A percentile compares a stretch with the other conserved stretches of the same genome.
phyloP scores from a whole-genome alignment of 306 rosid genomes.

The Quercus parvula region DNA sequence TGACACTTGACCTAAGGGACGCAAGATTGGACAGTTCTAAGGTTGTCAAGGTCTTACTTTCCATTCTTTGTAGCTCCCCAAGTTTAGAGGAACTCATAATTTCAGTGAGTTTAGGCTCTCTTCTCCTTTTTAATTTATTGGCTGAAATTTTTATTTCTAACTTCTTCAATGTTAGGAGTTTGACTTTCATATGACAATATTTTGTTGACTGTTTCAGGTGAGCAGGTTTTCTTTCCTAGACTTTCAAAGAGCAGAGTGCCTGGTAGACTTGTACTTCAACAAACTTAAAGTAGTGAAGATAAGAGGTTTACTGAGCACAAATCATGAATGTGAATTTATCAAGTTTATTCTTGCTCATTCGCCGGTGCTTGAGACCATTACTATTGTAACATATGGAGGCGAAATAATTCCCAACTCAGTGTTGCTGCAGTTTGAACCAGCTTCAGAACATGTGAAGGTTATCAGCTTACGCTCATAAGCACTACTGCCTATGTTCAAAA shows the following conservation, averaged over 20 bases:
- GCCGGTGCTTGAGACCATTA: conserved; percentile 8
- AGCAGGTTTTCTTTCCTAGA: not conserved
- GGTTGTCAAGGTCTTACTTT: conserved; percentile 1
- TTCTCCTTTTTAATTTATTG: not conserved
- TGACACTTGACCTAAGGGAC: conserved; percentile 11
- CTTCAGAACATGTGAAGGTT: conserved; percentile 10
- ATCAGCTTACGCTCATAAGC: not conserved
- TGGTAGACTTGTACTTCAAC: not conserved
- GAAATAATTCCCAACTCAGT: not conserved
- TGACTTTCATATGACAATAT: not conserved
- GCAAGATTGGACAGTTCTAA: not conserved
- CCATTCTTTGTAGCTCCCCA: conserved; percentile 28
- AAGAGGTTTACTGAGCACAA: not conserved
- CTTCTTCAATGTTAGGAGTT: not conserved
- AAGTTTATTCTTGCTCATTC: conserved; percentile 13
- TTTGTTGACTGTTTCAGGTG: not conserved
- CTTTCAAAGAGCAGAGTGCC: not conserved
- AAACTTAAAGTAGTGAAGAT: conserved; percentile 15
- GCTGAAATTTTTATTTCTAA: not conserved
- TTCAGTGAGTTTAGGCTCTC: conserved; percentile 14
- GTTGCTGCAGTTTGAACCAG: not conserved
- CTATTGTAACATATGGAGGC: not conserved
- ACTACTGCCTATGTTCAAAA: too few species aligned
- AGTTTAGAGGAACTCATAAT: conserved; percentile 24
- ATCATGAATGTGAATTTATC: not conserved